phyloP scores from a whole-genome alignment of 192 early-diverging fungal genomes.

The Cladochytrium replicatum region DNA sequence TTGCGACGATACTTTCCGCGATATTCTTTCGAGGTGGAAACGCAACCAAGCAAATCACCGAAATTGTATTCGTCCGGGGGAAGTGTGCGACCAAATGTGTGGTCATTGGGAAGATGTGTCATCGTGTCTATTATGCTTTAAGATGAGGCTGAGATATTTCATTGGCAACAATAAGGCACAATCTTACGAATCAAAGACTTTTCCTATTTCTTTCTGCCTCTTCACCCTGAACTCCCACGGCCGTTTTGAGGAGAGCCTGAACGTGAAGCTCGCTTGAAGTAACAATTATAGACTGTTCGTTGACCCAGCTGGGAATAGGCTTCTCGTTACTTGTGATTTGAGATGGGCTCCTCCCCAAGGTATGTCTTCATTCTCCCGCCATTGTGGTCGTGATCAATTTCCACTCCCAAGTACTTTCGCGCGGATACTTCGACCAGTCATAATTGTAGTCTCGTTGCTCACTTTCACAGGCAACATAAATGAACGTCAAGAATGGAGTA shows the following conservation, averaged over 20 bases:
- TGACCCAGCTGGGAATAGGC: constrained; percentile 17
- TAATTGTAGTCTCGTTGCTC: constrained; percentile 12
- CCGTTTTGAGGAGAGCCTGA: constrained; percentile 14
- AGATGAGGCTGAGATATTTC: too few relatives aligned
- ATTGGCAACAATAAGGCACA: neutral
- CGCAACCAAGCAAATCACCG: constrained; percentile 21
- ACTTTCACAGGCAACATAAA: constrained; percentile 6
- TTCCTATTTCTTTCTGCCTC: constrained; percentile 20
- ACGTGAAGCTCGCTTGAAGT: constrained; percentile 15
- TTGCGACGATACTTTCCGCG: too few relatives aligned
- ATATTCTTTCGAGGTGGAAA: too few relatives aligned
- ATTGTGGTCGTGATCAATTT: constrained; percentile 17
- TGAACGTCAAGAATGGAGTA: neutral
- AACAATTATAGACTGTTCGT: too few relatives aligned
- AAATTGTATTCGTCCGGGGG: constrained; percentile 22
- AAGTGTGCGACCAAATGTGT: constrained; percentile 24
- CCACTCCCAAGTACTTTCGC: constrained; percentile 3
- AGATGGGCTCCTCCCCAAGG: too few relatives aligned
- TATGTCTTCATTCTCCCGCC: constrained; percentile 21
- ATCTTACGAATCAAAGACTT: constrained; percentile 27
- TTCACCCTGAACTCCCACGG: constrained; percentile 13
- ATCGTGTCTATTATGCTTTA: constrained; percentile 28
- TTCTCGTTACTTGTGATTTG: too few relatives aligned
- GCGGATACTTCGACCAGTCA: constrained; percentile 16
- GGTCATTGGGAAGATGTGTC: constrained; percentile 18